Base-by-base conservation (phyloP, 495 filamentous ascomycete genomes). In the Parachaetomium inaequale region DNA sequence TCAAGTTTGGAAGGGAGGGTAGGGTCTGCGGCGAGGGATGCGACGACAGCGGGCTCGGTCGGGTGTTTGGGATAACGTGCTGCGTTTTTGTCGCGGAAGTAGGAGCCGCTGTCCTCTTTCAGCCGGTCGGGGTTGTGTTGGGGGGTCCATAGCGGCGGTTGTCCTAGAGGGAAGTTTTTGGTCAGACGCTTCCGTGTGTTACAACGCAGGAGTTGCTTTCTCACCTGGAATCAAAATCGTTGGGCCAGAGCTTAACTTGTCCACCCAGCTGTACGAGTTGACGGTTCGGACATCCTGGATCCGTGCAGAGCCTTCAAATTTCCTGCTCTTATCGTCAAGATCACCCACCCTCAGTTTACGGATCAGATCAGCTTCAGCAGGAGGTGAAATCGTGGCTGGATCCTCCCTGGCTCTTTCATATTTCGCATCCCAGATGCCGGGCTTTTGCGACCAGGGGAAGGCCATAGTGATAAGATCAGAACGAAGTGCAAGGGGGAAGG, bases 51-150 rank as follows among this genome's bases (percentile, higher is more conserved):
- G 2, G 88, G 86, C 64, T 87, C 82, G 12, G 85, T 70, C 0
- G 86, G 86, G 62, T 86, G 76, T 0, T 63, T 62, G 8, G 85
- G 78, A 64, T 79, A 85, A 2, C 74, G 74, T 7, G 85, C 84
- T 15, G 85, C 79, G 67, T 90, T 90, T 14, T 72, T 70, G 71
- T 91, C 88, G 8, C 86, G 84, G 63, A 79, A 84, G 61, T 82
- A 86, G 4, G 67, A 52, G 2, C 82, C 85, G 26, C 36, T 70
- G 62, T 90, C 87, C 55, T 78, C 68, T 2, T 66, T 64, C 40
- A 89, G 78, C 15, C 66, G 47, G 6, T 51, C 61, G 50, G 72
- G 64, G 28, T 72, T 56, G 0, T 63, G 21, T 2, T 76, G 74
- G 0, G 88, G 86, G 2, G 78, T 84, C 85, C 85, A 89, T 3